Conservation (phyloP, 352 stramenopile genomes). For the Phytopythium vexans region DNA sequence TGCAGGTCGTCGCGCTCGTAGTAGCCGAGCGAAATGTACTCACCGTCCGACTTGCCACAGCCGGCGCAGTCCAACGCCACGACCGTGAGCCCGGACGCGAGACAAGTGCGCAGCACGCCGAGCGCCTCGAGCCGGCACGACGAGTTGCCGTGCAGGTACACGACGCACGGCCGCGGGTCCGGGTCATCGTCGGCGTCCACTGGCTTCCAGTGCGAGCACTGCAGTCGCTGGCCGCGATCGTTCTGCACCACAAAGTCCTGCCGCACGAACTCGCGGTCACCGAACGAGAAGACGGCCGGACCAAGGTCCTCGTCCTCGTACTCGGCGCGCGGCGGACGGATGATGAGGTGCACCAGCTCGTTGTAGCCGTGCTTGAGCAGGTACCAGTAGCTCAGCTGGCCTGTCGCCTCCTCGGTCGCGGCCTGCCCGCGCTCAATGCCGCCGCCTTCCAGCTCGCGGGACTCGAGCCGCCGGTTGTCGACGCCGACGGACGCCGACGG, state of each 20-base stretch:
- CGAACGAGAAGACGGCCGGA: conserved; percentile 90
- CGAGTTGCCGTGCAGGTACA: conserved; percentile 99
- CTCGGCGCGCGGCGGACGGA: conserved; percentile 91
- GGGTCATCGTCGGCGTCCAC: conserved; percentile 27
- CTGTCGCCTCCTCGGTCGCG: conserved; percentile 67
- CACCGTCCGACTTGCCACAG: conserved; percentile 94
- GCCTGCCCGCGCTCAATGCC: conserved; percentile 75
- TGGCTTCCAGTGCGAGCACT: conserved; percentile 95
- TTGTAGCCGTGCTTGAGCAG: conserved; percentile 90
- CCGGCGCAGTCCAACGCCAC: conserved; percentile 97
- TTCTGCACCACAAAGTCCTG: conserved; percentile 90
- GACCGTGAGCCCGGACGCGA: conserved; percentile 93
- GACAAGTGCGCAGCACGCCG: conserved; percentile 82
- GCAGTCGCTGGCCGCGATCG: conserved; percentile 78
- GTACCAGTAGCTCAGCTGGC: conserved; percentile 84
- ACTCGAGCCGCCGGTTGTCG: conserved; percentile 9
- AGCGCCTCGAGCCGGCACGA: conserved; percentile 94
- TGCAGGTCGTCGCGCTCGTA: conserved; percentile 91
- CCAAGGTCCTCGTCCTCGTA: conserved; percentile 92
- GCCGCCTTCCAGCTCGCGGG: conserved; percentile 35
- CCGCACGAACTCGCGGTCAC: conserved; percentile 78
- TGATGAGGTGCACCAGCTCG: conserved; percentile 97
- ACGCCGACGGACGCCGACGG: conserved; percentile 23
- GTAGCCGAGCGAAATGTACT: conserved; percentile 97
- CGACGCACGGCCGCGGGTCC: conserved; percentile 87